Evolutionary conservation across 2,329 filamentous ascomycete species (phyloP), one percentile per base, ranked within the genome.

Genomic region (Colletotrichum shisoi): DNA sequence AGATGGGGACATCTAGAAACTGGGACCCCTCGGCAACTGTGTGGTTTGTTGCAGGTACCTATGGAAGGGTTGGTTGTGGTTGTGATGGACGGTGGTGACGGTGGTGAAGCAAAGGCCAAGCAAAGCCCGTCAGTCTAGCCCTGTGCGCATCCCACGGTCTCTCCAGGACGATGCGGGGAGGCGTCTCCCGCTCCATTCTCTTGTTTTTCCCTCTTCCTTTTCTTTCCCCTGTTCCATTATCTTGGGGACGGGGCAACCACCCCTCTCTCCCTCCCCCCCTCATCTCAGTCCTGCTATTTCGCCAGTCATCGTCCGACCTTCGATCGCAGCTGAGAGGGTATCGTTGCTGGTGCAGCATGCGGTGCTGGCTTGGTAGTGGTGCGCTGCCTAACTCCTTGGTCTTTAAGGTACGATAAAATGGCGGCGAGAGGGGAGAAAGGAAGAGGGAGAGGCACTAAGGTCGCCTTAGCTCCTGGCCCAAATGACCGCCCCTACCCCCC

Each of bases 61-160:
- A 53, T 46, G 54, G 21, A 11, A 58, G 42, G n/a, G 42, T 19
- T 51, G 24, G 37, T 7, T 19, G 19, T n/a, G 21, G 17, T 45
- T 27, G 4, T 44, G 27, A 7, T 39, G 53, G 27, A 27, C 27
- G 48, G 40, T 15, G 54, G 19, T 13, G 42, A n/a, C 37, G 49
- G 31, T 53, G 56, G 27, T 58, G 56, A 58, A 9, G 31, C 17
- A 39, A 8, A 46, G 27, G 31, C 37, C 46, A 27, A 24, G 34
- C 52, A 17, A 46, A 59, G 42, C 39, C 60, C 60, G 45, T 49
- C 58, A 60, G 56, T 46, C 62, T 27, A 53, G 62, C 62, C 62
- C 62, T 64, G 57, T 64, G 62, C 42, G 62, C 48, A 64, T 64
- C 62, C 34, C 39, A 48, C 48, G 48, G 34, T 31, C 49, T 31